These are phyloP conservation scores for Penicillium vulpinum DNA, from an alignment of 2,329 filamentous ascomycete species.

Conservation along the genomic window DNA sequence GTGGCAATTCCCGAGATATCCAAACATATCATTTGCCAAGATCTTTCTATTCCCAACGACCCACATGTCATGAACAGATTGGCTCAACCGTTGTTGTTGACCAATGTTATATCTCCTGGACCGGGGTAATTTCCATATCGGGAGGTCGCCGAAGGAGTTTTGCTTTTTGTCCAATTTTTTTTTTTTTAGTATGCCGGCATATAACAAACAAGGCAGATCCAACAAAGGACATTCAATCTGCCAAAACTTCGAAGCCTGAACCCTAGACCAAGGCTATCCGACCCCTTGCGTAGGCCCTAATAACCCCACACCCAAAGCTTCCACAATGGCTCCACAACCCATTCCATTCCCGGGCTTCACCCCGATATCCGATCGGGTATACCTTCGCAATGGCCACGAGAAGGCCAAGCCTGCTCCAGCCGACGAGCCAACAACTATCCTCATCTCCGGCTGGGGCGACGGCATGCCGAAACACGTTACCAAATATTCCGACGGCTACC, in stretches of 20 bases:
- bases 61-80: conserved; percentile 1
- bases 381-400: conserved; percentile 38
- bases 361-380: conserved; percentile 51
- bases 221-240: background rate
- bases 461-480: conserved; percentile 55
- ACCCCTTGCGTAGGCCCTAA: background rate
- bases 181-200: background rate
- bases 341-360: conserved; percentile 48
- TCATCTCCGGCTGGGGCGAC: conserved; percentile 62
- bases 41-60: background rate
- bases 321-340: conserved; percentile 21
- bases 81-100: conserved; percentile 8
- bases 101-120: background rate
- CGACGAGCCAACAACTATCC: conserved; percentile 25
- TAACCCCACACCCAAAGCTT: background rate
- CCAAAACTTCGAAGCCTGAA: background rate
- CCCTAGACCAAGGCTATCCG: background rate
- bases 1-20: conserved; percentile 2
- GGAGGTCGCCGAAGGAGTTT: background rate
- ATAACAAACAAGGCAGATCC: background rate
- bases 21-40: background rate
- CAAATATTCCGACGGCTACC: conserved; percentile 58
- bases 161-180: background rate
- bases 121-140: background rate
- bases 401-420: conserved; percentile 31